Conservation (phyloP, 2,329 filamentous ascomycete species). For the Beauveria sp. region DNA sequence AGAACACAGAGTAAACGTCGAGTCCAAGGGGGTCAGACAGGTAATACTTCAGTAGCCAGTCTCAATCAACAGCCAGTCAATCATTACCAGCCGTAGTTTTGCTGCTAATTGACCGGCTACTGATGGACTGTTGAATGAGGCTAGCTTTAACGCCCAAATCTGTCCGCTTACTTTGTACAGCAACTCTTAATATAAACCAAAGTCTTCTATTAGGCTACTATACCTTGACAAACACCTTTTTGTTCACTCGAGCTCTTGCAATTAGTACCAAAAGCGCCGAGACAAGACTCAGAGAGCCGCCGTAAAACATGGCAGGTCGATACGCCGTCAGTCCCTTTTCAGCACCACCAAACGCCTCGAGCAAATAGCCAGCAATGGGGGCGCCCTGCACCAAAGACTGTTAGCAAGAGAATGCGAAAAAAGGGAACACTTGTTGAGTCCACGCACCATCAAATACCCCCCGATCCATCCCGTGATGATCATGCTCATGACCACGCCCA, state of each 20-base stretch:
- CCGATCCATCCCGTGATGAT: slow-evolving; percentile 52
- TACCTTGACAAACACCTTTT: slow-evolving; percentile 23
- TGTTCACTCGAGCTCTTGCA: slow-evolving; percentile 36
- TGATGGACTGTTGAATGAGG: no score
- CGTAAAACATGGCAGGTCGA: slow-evolving; percentile 54
- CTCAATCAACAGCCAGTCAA: no score
- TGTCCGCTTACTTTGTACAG: no score
- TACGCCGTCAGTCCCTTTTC: slow-evolving; percentile 43
- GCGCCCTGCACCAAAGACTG: slow-evolving; percentile 31
- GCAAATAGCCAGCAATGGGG: slow-evolving; percentile 53
- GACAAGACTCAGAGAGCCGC: slow-evolving; percentile 43
- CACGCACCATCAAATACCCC: slow-evolving; percentile 48
- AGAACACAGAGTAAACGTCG: no score
- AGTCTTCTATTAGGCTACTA: background rate
- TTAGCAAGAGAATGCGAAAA: background rate
- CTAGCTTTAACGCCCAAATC: no score
- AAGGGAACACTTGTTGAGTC: no score
- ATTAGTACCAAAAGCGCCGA: slow-evolving; percentile 34
- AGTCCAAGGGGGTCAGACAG: no score
- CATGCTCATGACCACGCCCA: slow-evolving; percentile 54
- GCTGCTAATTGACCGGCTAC: no score
- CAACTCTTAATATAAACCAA: no score
- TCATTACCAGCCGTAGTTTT: no score
- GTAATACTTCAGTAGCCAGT: no score
- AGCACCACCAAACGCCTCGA: slow-evolving; percentile 46